Conservation (phyloP, 2,329 filamentous ascomycete genomes). For the Fusarium albidum region DNA sequence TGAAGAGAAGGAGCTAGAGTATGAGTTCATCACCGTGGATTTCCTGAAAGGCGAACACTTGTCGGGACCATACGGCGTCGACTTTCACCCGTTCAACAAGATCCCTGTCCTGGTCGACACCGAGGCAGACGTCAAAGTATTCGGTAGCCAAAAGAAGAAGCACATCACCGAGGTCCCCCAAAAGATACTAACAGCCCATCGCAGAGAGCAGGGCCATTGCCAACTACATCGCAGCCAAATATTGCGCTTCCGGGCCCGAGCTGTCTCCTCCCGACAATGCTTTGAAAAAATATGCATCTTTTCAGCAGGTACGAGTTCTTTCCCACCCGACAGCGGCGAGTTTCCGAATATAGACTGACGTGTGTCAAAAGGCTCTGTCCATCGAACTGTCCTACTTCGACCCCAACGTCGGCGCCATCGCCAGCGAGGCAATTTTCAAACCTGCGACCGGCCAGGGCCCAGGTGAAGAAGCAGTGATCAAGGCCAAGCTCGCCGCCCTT, state of each 20-base stretch:
- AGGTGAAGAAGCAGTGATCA: background rate
- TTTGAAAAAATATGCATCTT: background rate
- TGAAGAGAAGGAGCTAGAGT: background rate
- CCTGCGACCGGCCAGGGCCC: background rate
- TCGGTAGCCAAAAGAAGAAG: background rate
- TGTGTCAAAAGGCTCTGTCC: background rate
- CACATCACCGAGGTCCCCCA: too few relatives aligned
- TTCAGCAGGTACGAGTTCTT: background rate
- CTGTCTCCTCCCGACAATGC: background rate
- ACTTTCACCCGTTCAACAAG: constrained; percentile 5
- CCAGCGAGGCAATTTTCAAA: constrained; percentile 3
- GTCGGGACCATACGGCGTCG: background rate
- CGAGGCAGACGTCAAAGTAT: background rate
- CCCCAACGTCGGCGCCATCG: background rate
- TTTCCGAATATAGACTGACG: background rate
- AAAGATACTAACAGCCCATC: too few relatives aligned
- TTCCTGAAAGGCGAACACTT: background rate
- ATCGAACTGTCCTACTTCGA: constrained; percentile 8
- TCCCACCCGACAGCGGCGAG: too few relatives aligned
- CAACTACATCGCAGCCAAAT: constrained; percentile 5
- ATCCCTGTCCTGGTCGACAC: constrained; percentile 6
- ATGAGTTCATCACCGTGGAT: background rate
- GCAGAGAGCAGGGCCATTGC: constrained; percentile 10
- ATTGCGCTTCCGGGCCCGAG: background rate
- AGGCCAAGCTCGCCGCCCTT: background rate